Evolutionary conservation across 2,329 filamentous ascomycete genomes (phyloP), one percentile per base, ranked within the genome.

Genomic region (Ophioceras dolichostomum): DNA sequence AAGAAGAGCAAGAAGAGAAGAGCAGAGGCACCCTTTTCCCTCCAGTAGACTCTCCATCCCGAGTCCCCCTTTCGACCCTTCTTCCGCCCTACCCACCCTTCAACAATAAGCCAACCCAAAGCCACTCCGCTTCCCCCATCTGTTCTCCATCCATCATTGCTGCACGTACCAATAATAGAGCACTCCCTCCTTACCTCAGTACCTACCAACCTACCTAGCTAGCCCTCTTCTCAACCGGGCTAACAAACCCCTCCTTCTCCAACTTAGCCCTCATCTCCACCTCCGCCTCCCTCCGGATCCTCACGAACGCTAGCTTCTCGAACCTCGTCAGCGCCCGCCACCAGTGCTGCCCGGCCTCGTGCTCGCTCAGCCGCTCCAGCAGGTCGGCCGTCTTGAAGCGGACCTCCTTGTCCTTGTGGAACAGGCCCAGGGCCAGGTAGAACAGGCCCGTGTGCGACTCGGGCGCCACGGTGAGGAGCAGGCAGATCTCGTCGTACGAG

Each of bases 301-400:
- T 73, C 46, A 82, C 79, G 51, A 82, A 94, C 3, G 83, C 89
- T 45, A 94, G 61, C 60, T 89, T 93, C 48, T 88, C 81, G 53
- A 95, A 98, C 32, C 85, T 70, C 40, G 87, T 91, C 34, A 98
- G 64, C 21, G 76, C 76, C 45, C 72, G 76, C 85, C 89, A 98
- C 70, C 91, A 96, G 59, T 96, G 86, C 50, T 87, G 73, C 2
- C 91, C 91, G 9, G 87, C 91, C 52, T 93, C 83, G 58, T 98
- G 89, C 40, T 81, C 78, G 46, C 78, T 74, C 38, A 98, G 78
- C 17, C 87, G 73, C 47, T 89, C 86, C 17, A 98, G 59, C 26
- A 98, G 62, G 42, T 83, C 83, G 1, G 85, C 80, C 2, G 85
- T 83, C 39, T 76, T 77, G 47, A 81, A 61, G 26, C 91, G 72